Base-by-base conservation (phyloP, 371 early-diverging fungal species). In the Apophysomyces trapeziformis region DNA sequence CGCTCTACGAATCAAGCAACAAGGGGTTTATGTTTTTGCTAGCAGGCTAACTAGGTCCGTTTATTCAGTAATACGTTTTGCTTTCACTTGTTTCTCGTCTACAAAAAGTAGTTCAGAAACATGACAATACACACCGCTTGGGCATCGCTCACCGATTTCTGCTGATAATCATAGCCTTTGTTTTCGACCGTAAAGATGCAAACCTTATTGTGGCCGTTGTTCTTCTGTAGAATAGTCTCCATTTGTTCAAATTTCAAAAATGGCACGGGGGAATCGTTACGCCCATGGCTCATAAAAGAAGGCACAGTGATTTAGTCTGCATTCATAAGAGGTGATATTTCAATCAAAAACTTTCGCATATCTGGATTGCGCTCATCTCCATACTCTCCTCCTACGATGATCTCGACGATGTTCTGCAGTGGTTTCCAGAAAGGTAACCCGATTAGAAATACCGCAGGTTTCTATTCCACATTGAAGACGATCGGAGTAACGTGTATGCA, bases 331-430 rank as follows among this genome's bases (percentile, higher is more conserved):
- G 72, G 72, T 4, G 67, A 67, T 2, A 71, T 71, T 18, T 61
- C 26, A 47, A 16, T n/a, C 39, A 71, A 58, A 35, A 71, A 69
- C 45, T 68, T 69, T 8, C 66, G 65, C 47, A 66, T 65, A 35
- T 13, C 65, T 14, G 72, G 72, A 18, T 60, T 45, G 21, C 68
- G 26, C 43, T 71, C 72, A 35, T 68, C 68, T 12, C 72, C 72
- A 56, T 71, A 71, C 57, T 71, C 72, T 26, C 36, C 56, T n/a
- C 68, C 18, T 26, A 38, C 72, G 63, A 21, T 65, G n/a, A 0
- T 64, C 61, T 9, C 63, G 44, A 59, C 72, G 57, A 47, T 65
- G 66, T 1, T 46, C 63, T 2, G 66, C 65, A n/a, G 69, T 43
- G 14, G 4, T 43, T 43, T 43, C 43, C 4, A 43, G 43, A 43